Percentiles rank a stretch among this genome's conserved stretches.
Evolutionary conservation across 768 basidiomycete species (phyloP).

Genomic region (Cystoderma amianthinum): DNA sequence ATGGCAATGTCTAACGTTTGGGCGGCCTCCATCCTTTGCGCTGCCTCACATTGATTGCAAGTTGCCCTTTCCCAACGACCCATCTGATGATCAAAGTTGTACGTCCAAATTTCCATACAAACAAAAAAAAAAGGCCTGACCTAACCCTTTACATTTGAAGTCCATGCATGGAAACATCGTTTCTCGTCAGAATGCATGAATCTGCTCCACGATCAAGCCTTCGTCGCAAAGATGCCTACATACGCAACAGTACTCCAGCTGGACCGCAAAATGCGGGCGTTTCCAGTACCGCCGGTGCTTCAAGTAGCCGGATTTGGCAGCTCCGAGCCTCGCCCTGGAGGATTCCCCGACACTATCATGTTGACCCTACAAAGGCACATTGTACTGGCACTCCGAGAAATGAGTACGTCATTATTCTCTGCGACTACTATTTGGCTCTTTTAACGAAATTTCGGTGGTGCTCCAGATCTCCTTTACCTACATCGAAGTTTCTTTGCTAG

Average conservation of each 20-base stretch:
- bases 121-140: conserved; percentile 3
- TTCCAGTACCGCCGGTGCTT: conserved; percentile 59
- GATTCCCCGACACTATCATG: conserved; percentile 42
- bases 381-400: conserved; percentile 61
- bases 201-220: conserved; percentile 63
- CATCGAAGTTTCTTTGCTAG: conserved; percentile 72
- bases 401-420: conserved; percentile 39
- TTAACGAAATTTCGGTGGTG: too few relatives aligned
- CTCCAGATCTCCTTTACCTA: conserved; percentile 64
- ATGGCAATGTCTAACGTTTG: conserved; percentile 62
- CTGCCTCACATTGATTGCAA: conserved; percentile 62
- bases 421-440: conserved; percentile 3
- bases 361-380: conserved; percentile 61
- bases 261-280: conserved; percentile 60
- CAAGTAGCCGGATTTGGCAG: conserved; percentile 64
- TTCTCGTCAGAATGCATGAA: conserved; percentile 67
- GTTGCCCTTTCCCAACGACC: conserved; percentile 44
- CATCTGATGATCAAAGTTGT: conserved; percentile 55
- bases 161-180: conserved; percentile 65
- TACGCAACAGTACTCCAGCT: conserved; percentile 63
- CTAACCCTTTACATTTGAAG: conserved; percentile 19
- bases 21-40: conserved; percentile 65
- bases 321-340: conserved; percentile 36
- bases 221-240: conserved; percentile 61
- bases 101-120: too few relatives aligned